phyloP scores from a whole-genome alignment of 2,329 filamentous ascomycete species.

The Alternaria tenuissima region DNA sequence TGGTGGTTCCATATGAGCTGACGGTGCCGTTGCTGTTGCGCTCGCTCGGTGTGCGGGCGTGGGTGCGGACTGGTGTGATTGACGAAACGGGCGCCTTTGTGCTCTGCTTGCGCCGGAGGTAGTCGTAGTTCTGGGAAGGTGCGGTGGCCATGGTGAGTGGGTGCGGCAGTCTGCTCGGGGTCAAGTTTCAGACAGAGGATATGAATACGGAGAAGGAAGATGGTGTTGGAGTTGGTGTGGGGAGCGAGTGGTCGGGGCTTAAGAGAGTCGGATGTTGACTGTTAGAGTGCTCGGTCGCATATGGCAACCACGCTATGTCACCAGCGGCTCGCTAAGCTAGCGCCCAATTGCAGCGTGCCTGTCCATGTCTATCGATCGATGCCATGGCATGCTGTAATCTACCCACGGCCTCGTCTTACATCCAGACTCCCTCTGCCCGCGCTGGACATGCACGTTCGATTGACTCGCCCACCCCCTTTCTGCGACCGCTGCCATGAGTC shows the following conservation, averaged over 20 bases:
- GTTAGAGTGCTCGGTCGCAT: conserved; percentile 21
- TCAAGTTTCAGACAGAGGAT: conserved; percentile 15
- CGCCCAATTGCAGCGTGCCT: conserved; percentile 11
- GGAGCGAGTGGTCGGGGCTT: conserved; percentile 25
- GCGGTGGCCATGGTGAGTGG: conserved; percentile 35
- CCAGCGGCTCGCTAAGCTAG: conserved; percentile 18
- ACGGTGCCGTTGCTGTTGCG: conserved; percentile 89
- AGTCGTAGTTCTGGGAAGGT: conserved; percentile 60
- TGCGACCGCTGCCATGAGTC: conserved; percentile 37
- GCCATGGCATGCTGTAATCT: not conserved
- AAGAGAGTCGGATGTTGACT: conserved; percentile 30
- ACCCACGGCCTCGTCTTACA: conserved; percentile 8
- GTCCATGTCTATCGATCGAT: conserved; percentile 7
- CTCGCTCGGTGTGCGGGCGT: conserved; percentile 63
- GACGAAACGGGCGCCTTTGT: conserved; percentile 49
- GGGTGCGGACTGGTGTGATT: conserved; percentile 49
- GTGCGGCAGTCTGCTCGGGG: conserved; percentile 1
- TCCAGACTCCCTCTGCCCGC: not conserved
- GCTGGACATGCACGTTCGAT: conserved; percentile 25
- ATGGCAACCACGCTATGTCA: conserved; percentile 27
- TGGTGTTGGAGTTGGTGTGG: conserved; percentile 20
- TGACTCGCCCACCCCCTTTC: conserved; percentile 12
- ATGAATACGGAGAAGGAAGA: conserved; percentile 41
- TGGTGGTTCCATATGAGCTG: conserved; percentile 81
- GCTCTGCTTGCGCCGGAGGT: conserved; percentile 66